Conservation (phyloP, 805 yeast genomes). For the Debaryomyces maramus region DNA sequence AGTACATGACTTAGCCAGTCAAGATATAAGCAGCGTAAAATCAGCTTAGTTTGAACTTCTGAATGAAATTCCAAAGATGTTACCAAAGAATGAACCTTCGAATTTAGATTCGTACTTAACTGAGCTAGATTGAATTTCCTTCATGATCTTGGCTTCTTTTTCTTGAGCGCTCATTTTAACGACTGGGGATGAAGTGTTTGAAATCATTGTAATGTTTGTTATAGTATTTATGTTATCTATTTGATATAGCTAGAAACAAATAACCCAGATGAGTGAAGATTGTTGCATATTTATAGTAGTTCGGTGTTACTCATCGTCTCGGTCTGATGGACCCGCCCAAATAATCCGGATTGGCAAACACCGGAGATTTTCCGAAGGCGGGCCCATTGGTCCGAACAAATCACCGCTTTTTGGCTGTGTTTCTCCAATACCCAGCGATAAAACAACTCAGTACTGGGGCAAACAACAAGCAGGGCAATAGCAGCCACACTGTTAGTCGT, state of each 20-base stretch:
- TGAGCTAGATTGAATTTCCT: conserved; percentile 38
- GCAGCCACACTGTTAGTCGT: no score
- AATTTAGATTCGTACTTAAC: conserved; percentile 40
- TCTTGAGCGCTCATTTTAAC: conserved; percentile 37
- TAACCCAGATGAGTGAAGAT: neutral
- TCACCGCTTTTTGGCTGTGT: no score
- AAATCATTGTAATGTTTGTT: conserved; percentile 1
- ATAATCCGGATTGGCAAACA: neutral
- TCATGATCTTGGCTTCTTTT: conserved; percentile 48
- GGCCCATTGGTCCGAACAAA: neutral
- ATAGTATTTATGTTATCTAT: neutral
- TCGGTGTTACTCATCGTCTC: neutral
- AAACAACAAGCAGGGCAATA: no score
- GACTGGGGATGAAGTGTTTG: neutral
- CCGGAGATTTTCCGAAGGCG: conserved; percentile 1
- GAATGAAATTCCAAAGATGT: conserved; percentile 38
- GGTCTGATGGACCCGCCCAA: neutral
- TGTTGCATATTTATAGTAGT: neutral
- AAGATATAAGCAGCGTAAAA: conserved; percentile 1
- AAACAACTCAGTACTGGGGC: no score
- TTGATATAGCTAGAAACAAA: neutral
- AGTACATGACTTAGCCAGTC: no score
- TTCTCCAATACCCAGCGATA: no score
- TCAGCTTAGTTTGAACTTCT: conserved; percentile 11
- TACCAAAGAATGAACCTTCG: conserved; percentile 42